phyloP scores from a whole-genome alignment of 345 rosid genomes.

The Alliaria petiolata region DNA sequence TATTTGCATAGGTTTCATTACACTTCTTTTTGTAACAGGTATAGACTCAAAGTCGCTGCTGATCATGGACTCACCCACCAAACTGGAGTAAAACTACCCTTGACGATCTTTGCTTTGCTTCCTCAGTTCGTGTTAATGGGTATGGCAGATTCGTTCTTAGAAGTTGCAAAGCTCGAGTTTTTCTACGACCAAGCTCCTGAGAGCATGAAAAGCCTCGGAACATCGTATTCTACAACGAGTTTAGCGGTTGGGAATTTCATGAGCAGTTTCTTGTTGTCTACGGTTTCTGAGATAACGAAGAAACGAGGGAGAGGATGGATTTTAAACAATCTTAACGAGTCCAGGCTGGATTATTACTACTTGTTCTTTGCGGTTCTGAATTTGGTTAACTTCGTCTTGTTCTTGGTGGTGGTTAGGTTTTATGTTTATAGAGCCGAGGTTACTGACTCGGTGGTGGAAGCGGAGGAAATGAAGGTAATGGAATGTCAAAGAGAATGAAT shows the following conservation, averaged over 20 bases:
- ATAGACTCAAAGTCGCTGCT: slow-evolving; percentile 50
- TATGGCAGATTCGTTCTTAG: slow-evolving; percentile 60
- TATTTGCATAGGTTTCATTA: too few relatives aligned
- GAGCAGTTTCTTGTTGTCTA: slow-evolving; percentile 58
- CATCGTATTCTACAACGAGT: slow-evolving; percentile 60
- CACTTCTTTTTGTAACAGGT: slow-evolving; percentile 29
- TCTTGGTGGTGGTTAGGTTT: slow-evolving; percentile 44
- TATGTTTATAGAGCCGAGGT: slow-evolving; percentile 57
- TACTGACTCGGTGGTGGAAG: slow-evolving; percentile 53
- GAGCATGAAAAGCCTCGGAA: slow-evolving; percentile 78
- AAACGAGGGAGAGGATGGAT: slow-evolving; percentile 57
- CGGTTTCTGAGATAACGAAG: slow-evolving; percentile 45
- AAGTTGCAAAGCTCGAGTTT: slow-evolving; percentile 77
- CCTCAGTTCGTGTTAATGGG: slow-evolving; percentile 80
- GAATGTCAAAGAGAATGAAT: slow-evolving; percentile 5
- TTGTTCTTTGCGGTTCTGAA: slow-evolving; percentile 52
- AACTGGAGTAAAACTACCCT: slow-evolving; percentile 42
- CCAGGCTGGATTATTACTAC: slow-evolving; percentile 65
- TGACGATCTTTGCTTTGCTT: slow-evolving; percentile 52
- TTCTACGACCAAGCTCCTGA: slow-evolving; percentile 90
- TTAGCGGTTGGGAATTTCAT: slow-evolving; percentile 61
- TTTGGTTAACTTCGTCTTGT: slow-evolving; percentile 51
- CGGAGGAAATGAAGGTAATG: slow-evolving; percentile 45
- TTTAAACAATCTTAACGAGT: slow-evolving; percentile 60
- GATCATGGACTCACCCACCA: slow-evolving; percentile 23